Percentiles rank a stretch among this genome's conserved stretches.
These are phyloP conservation scores for Dentipellis sp. DNA, from an alignment of 768 basidiomycete species.

Conservation along the genomic window DNA sequence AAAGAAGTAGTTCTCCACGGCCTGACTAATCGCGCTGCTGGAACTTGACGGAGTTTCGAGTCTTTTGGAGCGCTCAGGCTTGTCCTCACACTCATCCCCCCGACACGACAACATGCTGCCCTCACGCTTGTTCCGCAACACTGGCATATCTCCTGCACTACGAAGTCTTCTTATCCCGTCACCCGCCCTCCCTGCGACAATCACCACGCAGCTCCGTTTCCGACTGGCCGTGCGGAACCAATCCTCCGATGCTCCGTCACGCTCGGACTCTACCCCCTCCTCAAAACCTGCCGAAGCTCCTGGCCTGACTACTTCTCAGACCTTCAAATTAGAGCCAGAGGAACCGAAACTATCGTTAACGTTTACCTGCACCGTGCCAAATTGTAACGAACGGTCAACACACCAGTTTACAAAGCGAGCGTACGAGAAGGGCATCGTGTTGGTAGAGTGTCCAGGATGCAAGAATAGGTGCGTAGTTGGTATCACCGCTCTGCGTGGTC, in stretches of 20 bases:
- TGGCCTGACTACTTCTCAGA: neutral
- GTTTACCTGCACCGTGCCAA: slow-evolving; percentile 77
- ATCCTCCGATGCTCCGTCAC: neutral
- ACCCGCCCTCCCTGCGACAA: neutral
- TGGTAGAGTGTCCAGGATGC: slow-evolving; percentile 88
- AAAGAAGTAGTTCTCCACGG: no score
- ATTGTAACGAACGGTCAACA: slow-evolving; percentile 71
- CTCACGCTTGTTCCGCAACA: slow-evolving; percentile 2
- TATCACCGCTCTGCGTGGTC: neutral
- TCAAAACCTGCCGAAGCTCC: slow-evolving; percentile 3
- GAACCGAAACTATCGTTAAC: slow-evolving; percentile 67
- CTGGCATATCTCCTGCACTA: neutral
- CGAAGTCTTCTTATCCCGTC: neutral
- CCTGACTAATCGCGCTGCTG: no score
- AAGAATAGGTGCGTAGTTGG: slow-evolving; percentile 59
- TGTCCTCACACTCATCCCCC: neutral
- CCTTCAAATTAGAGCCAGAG: slow-evolving; percentile 26
- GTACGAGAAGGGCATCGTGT: slow-evolving; percentile 83
- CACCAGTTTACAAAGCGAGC: slow-evolving; percentile 81
- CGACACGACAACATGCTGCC: slow-evolving; percentile 4
- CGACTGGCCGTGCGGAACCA: slow-evolving; percentile 1
- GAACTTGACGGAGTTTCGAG: no score
- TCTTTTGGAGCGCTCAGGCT: neutral
- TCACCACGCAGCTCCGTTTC: neutral
- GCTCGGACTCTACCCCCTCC: slow-evolving; percentile 1